Conservation (phyloP, 768 basidiomycete genomes). For the Botryobasidium botryosum region DNA sequence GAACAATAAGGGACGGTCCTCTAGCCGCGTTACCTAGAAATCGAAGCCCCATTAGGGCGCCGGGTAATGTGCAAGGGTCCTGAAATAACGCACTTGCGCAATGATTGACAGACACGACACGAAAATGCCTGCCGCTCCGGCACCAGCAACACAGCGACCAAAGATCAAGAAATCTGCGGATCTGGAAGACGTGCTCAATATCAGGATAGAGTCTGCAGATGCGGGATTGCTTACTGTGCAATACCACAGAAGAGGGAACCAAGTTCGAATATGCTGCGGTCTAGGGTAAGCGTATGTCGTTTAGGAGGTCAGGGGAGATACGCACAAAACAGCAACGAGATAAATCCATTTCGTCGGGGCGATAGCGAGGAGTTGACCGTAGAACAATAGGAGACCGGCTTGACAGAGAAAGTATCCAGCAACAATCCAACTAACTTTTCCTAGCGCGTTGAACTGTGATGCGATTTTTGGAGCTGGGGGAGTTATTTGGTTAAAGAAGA, state of each 20-base stretch:
- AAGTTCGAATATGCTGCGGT: conserved; percentile 11
- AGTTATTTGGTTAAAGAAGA: no score
- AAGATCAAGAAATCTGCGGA: conserved; percentile 26
- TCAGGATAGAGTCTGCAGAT: no score
- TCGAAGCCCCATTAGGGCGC: conserved; percentile 11
- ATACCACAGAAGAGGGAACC: conserved; percentile 13
- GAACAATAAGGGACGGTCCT: conserved; percentile 22
- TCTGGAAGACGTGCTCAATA: no score
- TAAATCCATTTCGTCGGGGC: conserved; percentile 20
- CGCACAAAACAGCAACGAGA: conserved; percentile 12
- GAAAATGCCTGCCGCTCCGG: conserved; percentile 27
- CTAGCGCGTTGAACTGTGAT: conserved; percentile 9
- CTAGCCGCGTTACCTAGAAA: no score
- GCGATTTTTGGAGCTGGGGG: conserved; percentile 8
- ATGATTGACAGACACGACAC: conserved; percentile 15
- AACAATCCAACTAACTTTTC: conserved; percentile 11
- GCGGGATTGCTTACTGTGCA: no score
- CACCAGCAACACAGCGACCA: conserved; percentile 30
- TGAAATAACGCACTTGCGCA: conserved; percentile 18
- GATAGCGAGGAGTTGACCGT: conserved; percentile 6
- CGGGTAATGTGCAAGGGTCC: conserved; percentile 14
- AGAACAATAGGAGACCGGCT: not conserved
- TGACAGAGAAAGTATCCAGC: conserved; percentile 7
- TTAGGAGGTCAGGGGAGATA: no score
- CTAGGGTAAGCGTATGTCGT: no score